A percentile compares a stretch with the other conserved stretches of the same genome.
These are phyloP conservation scores for Russula olivacea DNA, from an alignment of 768 basidiomycete species.

Conservation along the genomic window DNA sequence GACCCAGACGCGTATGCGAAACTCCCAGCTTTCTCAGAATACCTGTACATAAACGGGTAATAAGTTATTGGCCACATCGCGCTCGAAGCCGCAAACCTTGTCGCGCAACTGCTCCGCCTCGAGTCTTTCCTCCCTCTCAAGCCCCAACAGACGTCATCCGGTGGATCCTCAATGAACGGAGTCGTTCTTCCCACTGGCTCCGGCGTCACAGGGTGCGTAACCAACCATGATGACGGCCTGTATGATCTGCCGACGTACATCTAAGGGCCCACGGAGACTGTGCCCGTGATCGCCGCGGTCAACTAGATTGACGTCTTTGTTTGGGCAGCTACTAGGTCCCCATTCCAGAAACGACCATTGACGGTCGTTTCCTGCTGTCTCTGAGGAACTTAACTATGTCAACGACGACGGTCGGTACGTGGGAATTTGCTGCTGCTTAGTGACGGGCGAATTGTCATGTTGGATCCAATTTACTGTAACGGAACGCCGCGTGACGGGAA, in stretches of 20 bases:
- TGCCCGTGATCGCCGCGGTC: constrained; percentile 32
- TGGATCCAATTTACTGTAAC: no score
- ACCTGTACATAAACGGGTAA: no score
- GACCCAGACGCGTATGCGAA: constrained; percentile 35
- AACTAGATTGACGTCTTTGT: constrained; percentile 42
- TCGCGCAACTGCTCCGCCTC: no score
- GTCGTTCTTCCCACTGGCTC: constrained; percentile 38
- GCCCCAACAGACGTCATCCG: no score
- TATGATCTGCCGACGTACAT: constrained; percentile 38
- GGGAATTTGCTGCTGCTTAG: no score
- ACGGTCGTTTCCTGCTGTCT: constrained; percentile 29
- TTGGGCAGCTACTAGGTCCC: constrained; percentile 40
- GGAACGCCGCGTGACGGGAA: neutral
- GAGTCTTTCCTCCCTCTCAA: no score
- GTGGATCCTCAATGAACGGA: no score
- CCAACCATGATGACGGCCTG: constrained; percentile 38
- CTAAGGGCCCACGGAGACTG: constrained; percentile 30
- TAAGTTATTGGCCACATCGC: no score
- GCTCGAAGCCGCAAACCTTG: no score
- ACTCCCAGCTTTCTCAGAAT: no score
- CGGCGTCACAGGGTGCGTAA: constrained; percentile 38
- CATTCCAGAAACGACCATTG: constrained; percentile 36
- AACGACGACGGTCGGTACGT: neutral
- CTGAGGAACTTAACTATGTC: neutral
- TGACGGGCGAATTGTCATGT: neutral